These are phyloP conservation scores for Capniomyces stellatus DNA, from an alignment of 371 early-diverging fungal species.

Conservation along the genomic window DNA sequence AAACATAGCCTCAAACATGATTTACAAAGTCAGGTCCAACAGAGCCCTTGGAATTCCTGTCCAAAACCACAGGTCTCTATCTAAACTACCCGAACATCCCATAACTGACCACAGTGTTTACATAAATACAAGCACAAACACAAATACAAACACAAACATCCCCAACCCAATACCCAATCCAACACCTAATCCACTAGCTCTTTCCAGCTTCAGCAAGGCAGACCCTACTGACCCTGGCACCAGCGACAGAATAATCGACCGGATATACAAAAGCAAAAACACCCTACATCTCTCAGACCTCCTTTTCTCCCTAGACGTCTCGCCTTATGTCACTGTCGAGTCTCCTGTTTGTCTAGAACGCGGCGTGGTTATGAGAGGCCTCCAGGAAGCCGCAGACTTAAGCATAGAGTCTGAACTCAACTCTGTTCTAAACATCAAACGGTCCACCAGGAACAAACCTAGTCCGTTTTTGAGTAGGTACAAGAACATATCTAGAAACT, in stretches of 20 bases:
- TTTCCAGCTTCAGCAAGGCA: neutral
- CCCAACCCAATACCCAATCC: too few species aligned
- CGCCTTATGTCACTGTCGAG: conserved; percentile 48
- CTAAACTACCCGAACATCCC: too few species aligned
- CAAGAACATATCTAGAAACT: too few species aligned
- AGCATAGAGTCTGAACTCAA: too few species aligned
- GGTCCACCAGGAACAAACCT: too few species aligned
- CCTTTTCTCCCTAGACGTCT: conserved; percentile 43
- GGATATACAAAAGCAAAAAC: conserved; percentile 18
- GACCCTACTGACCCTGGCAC: neutral
- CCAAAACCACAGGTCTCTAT: too few species aligned
- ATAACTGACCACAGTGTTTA: too few species aligned
- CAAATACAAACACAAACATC: too few species aligned
- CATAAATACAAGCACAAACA: neutral
- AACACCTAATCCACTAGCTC: neutral
- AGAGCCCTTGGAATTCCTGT: conserved; percentile 38
- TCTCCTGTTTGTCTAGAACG: conserved; percentile 46
- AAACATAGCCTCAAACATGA: conserved; percentile 45
- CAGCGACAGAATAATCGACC: conserved; percentile 23
- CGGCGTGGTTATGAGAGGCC: conserved; percentile 33
- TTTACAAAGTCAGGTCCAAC: conserved; percentile 46
- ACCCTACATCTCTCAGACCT: conserved; percentile 30
- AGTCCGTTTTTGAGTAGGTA: too few species aligned
- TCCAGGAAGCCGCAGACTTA: conserved; percentile 34
- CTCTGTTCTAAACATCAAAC: too few species aligned